Conservation (phyloP, 2,329 filamentous ascomycete species). For the Fusarium albosuccineum region DNA sequence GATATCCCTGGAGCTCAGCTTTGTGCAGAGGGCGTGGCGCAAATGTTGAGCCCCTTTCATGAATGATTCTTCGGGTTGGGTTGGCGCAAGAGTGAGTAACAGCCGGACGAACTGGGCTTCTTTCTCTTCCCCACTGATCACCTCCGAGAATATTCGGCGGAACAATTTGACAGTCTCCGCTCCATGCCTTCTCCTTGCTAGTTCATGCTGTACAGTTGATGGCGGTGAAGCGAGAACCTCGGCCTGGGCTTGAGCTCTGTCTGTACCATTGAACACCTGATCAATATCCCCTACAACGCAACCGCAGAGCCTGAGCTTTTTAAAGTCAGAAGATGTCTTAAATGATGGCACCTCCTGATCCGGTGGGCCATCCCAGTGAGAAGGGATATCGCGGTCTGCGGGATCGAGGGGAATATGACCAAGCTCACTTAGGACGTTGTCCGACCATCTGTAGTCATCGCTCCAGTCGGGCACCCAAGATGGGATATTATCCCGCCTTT, state of each 20-base stretch:
- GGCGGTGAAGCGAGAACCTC: not conserved
- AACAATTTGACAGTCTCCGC: not conserved
- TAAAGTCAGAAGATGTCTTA: not conserved
- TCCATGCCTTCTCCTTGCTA: not conserved
- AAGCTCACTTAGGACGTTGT: not conserved
- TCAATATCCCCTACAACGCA: not conserved
- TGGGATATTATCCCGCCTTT: not conserved
- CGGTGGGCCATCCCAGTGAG: not conserved
- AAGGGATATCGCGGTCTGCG: not conserved
- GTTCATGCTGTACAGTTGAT: not conserved
- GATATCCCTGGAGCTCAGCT: not conserved
- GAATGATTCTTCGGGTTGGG: not conserved
- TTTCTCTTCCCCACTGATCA: not conserved
- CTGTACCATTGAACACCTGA: not conserved
- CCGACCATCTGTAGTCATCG: not conserved
- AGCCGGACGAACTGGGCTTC: not conserved
- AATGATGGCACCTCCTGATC: not conserved
- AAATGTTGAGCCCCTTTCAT: not conserved
- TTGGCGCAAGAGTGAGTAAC: not conserved
- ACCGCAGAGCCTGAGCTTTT: not conserved
- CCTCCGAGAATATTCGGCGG: not conserved
- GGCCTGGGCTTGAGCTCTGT: not conserved
- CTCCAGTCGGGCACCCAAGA: slow-evolving; percentile 5
- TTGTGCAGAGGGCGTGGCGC: not conserved
- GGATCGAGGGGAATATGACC: not conserved